Evolutionary conservation across 2,329 filamentous ascomycete genomes (phyloP), one percentile per base, ranked within the genome.

Genomic region (Fusarium dlaminii): DNA sequence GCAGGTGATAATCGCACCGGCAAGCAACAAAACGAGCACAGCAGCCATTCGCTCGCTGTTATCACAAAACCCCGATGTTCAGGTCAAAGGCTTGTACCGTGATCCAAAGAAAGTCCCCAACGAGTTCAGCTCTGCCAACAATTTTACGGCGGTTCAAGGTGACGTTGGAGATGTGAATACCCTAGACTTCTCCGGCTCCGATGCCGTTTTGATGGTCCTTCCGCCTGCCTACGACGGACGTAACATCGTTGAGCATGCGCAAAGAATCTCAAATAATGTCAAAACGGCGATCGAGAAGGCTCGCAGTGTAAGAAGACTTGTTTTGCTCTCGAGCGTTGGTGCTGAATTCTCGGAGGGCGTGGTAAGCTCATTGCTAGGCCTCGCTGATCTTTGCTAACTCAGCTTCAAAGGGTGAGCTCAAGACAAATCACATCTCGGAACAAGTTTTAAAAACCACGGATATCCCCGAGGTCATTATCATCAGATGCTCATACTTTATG

Each of bases 401-500:
- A 24, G 1, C 4, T 17, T 15, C 1, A 1, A 11, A 84, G 82
- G 82, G 82, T 8, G 83, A 84, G 39, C 80, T 84, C 45, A 76
- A 75, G 24, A 80, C 79, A 2, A 84, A 83, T 42, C 76, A 84
- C 59, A 75, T 72, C 3, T 81, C 81, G 1, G 83, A 84, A 54
- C 43, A 66, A 7, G 52, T 79, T 5, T 62, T 82, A 4, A 57
- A 55, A 7, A 45, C 32, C 0, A 66, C 73, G 0, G 60, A 76
- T 5, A 70, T 79, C 4, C 66, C 75, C 0, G 72, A 80, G 6
- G 66, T 83, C 4, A 64, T 80, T 18, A 79, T 83, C 46, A 76
- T 82, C 5, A 77, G 83, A 11, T 80, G 77, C 49, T 66, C 69
- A 0, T 84, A 82, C 70, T 84, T 84, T 37, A 84, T 83, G 81